phyloP scores from a whole-genome alignment of 192 early-diverging fungal genomes.

The Coemansia sp. region DNA sequence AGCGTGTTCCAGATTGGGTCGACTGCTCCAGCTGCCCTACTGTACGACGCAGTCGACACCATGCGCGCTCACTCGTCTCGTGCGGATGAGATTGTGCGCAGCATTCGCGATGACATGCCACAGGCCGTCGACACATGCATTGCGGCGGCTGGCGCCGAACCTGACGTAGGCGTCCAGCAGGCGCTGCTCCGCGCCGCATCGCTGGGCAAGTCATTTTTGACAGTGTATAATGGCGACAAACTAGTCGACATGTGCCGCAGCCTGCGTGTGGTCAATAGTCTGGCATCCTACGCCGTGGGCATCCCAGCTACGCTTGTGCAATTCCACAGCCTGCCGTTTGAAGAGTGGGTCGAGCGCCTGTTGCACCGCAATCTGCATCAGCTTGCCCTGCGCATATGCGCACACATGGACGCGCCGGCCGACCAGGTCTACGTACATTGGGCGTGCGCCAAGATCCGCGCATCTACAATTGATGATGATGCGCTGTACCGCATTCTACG shows the following conservation, averaged over 20 bases:
- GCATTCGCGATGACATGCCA: conserved; percentile 74
- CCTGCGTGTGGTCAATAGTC: conserved; percentile 86
- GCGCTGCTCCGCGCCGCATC: conserved; percentile 80
- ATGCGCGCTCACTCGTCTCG: conserved; percentile 69
- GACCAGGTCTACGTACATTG: conserved; percentile 90
- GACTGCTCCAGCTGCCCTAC: conserved; percentile 86
- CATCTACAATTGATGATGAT: conserved; percentile 80
- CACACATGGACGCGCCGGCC: conserved; percentile 74
- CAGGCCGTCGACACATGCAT: conserved; percentile 90
- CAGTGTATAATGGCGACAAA: conserved; percentile 78
- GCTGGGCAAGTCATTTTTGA: conserved; percentile 90
- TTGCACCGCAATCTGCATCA: conserved; percentile 79
- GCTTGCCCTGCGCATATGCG: conserved; percentile 83
- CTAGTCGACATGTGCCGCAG: conserved; percentile 86
- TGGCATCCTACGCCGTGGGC: conserved; percentile 80
- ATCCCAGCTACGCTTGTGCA: conserved; percentile 88
- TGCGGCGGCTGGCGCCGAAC: conserved; percentile 89
- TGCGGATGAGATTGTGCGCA: conserved; percentile 94
- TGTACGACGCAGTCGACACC: conserved; percentile 80
- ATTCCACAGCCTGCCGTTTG: conserved; percentile 70
- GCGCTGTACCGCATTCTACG: conserved; percentile 76
- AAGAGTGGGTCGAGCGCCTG: conserved; percentile 79
- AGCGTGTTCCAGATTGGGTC: conserved; percentile 93
- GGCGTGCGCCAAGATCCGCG: conserved; percentile 94
- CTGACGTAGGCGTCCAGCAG: conserved; percentile 74